Percentiles rank a stretch among this genome's conserved stretches.
phyloP scores from a whole-genome alignment of 2,329 filamentous ascomycete genomes.

The Didymella exigua region DNA sequence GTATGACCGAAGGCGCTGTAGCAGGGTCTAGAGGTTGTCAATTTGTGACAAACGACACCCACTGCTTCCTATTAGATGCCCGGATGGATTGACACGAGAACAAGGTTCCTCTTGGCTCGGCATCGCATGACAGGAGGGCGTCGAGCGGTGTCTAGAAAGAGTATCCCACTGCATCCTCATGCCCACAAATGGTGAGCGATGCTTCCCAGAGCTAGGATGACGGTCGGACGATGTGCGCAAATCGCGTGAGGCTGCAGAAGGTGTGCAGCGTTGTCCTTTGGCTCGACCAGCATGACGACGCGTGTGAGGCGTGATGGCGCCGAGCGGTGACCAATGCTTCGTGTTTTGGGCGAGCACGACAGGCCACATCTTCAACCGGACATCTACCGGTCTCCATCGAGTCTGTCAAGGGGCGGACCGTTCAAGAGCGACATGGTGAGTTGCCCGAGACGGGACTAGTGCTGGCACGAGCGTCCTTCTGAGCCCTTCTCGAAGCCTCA shows the following conservation, averaged over 20 bases:
- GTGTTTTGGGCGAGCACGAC: conserved; percentile 21
- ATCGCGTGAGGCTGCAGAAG: conserved; percentile 20
- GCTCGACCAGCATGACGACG: conserved; percentile 14
- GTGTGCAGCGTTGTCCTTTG: conserved; percentile 13
- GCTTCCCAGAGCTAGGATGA: conserved; percentile 19
- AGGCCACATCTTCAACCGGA: conserved; percentile 10
- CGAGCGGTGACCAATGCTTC: conserved; percentile 12
- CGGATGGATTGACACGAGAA: conserved; percentile 22
- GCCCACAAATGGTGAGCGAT: conserved; percentile 3
- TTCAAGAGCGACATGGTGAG: conserved; percentile 12
- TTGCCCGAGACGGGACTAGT: conserved; percentile 13
- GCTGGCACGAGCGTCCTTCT: conserved; percentile 41
- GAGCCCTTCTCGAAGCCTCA: conserved; percentile 33
- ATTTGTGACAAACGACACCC: conserved; percentile 18
- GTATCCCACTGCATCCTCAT: conserved; percentile 1
- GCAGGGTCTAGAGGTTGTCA: neutral
- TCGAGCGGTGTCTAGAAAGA: conserved; percentile 14
- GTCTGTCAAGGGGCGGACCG: conserved; percentile 10
- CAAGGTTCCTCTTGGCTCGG: conserved; percentile 26
- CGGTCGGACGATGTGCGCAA: conserved; percentile 25
- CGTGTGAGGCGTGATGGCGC: conserved; percentile 18
- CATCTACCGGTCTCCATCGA: conserved; percentile 2
- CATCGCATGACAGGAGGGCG: conserved; percentile 24
- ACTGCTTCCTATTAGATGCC: conserved; percentile 30
- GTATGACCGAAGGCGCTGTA: conserved; percentile 11